These are phyloP conservation scores for Cladosporium sphaerospermum DNA, from an alignment of 2,329 filamentous ascomycete species.

Conservation along the genomic window DNA sequence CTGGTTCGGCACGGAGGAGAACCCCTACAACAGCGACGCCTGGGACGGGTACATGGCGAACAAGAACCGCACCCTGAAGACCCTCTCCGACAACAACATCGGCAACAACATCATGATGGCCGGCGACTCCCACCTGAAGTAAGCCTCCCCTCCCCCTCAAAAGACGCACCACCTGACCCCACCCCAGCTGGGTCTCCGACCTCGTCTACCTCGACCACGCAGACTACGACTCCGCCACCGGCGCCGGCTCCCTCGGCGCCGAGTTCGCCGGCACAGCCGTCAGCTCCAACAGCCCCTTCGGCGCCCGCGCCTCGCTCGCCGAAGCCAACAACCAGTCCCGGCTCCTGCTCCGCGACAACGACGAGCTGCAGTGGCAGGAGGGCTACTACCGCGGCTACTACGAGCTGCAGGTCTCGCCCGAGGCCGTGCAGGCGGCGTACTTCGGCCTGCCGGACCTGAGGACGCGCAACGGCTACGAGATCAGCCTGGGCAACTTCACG, in stretches of 20 bases:
- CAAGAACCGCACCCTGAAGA: conserved; percentile 61
- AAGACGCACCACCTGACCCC: conserved; percentile 15
- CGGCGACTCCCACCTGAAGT: conserved; percentile 54
- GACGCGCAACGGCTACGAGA: conserved; percentile 55
- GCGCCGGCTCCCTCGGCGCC: conserved; percentile 36
- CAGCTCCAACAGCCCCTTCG: conserved; percentile 48
- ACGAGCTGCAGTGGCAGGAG: conserved; percentile 64
- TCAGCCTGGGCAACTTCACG: conserved; percentile 62
- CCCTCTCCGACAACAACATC: conserved; percentile 56
- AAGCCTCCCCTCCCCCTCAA: background rate
- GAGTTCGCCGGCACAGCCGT: conserved; percentile 59
- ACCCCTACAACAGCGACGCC: conserved; percentile 43
- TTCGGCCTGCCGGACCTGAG: conserved; percentile 56
- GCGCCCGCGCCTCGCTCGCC: conserved; percentile 48
- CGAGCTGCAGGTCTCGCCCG: conserved; percentile 51
- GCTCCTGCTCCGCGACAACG: conserved; percentile 43
- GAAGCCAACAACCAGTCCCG: conserved; percentile 43
- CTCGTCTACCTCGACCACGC: conserved; percentile 37
- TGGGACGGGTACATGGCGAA: conserved; percentile 64
- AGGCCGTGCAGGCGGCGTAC: conserved; percentile 53
- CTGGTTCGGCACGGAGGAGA: conserved; percentile 31
- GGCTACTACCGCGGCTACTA: conserved; percentile 66
- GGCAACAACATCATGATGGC: conserved; percentile 65
- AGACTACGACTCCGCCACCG: conserved; percentile 34
- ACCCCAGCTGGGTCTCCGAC: conserved; percentile 45